Evolutionary conservation across 257 asterid genomes (phyloP).

Genomic region (Rehmannia glutinosa): DNA sequence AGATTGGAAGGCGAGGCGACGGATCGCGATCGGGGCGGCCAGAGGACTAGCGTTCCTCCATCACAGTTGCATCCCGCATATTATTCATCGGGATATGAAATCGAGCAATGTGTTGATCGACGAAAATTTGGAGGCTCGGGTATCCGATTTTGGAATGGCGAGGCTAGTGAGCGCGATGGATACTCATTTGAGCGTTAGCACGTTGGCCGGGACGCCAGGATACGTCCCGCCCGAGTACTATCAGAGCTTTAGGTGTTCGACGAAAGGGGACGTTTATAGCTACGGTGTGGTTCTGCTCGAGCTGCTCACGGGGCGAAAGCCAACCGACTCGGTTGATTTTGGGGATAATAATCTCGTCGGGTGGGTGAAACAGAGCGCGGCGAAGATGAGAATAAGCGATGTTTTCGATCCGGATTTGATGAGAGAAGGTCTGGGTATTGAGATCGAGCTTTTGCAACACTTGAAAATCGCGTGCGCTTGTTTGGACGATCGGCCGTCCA

Average conservation of each 20-base stretch:
- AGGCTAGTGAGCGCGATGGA: slow-evolving; percentile 82
- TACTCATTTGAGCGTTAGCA: slow-evolving; percentile 89
- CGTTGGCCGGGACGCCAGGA: slow-evolving; percentile 94
- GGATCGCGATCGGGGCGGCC: slow-evolving; percentile 86
- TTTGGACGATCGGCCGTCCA: slow-evolving; percentile 77
- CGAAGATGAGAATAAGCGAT: slow-evolving; percentile 50
- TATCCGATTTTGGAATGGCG: slow-evolving; percentile 98
- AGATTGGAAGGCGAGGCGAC: slow-evolving; percentile 70
- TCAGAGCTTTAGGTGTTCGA: slow-evolving; percentile 83
- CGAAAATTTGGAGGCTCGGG: slow-evolving; percentile 79
- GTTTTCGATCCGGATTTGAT: slow-evolving; percentile 66
- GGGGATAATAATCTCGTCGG: slow-evolving; percentile 95
- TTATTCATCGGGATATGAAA: slow-evolving; percentile 92
- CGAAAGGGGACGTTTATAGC: slow-evolving; percentile 92
- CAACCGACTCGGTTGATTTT: slow-evolving; percentile 84
- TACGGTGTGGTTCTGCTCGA: slow-evolving; percentile 88
- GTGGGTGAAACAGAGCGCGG: slow-evolving; percentile 85
- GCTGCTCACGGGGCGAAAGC: slow-evolving; percentile 78
- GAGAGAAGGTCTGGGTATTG: slow-evolving; percentile 72
- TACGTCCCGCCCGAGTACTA: slow-evolving; percentile 96
- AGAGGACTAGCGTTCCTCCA: slow-evolving; percentile 88
- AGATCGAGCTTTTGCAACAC: slow-evolving; percentile 73
- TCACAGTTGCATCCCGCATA: slow-evolving; percentile 85
- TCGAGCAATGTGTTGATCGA: slow-evolving; percentile 91
- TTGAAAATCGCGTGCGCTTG: slow-evolving; percentile 73